Evolutionary conservation across 73 alveolate species (phyloP).

Genomic region (Symbiodinium pilosum): DNA sequence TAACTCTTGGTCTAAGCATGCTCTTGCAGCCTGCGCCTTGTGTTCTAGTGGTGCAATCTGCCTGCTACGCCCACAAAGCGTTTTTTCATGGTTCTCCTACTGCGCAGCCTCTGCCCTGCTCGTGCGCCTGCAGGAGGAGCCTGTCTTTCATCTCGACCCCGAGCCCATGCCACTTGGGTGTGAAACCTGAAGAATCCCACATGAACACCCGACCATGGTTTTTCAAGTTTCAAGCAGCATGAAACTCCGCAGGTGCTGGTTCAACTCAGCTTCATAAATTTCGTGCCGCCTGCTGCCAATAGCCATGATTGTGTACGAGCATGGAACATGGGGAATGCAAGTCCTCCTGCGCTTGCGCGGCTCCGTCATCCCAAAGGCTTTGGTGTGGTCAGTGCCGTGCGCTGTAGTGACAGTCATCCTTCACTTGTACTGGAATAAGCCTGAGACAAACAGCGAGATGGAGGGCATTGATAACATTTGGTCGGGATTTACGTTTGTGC

Average conservation of each 20-base stretch:
- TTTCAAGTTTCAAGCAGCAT: background rate
- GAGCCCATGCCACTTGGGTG: background rate
- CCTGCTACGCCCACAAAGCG: too few species aligned
- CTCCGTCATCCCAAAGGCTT: constrained; percentile 66
- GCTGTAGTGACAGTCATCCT: background rate
- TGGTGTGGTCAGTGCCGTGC: constrained; percentile 63
- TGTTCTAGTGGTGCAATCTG: too few species aligned
- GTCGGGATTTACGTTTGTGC: background rate
- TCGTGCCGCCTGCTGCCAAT: background rate
- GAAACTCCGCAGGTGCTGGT: too few species aligned
- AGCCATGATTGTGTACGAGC: background rate
- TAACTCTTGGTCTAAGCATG: too few species aligned
- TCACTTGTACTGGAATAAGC: background rate
- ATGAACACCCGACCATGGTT: background rate
- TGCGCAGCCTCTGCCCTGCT: too few species aligned
- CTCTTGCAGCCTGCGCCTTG: too few species aligned
- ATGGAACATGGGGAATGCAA: constrained; percentile 70
- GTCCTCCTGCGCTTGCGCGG: constrained; percentile 41
- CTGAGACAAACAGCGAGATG: too few species aligned
- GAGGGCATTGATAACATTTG: constrained; percentile 43
- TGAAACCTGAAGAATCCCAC: too few species aligned
- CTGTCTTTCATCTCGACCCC: background rate
- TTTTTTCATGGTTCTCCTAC: too few species aligned
- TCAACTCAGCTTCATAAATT: background rate
- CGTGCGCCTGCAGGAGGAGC: background rate